Percentiles rank a stretch among this genome's conserved stretches.
Evolutionary conservation across 2,329 filamentous ascomycete species (phyloP).

Genomic region (Lachnellula hyalina): DNA sequence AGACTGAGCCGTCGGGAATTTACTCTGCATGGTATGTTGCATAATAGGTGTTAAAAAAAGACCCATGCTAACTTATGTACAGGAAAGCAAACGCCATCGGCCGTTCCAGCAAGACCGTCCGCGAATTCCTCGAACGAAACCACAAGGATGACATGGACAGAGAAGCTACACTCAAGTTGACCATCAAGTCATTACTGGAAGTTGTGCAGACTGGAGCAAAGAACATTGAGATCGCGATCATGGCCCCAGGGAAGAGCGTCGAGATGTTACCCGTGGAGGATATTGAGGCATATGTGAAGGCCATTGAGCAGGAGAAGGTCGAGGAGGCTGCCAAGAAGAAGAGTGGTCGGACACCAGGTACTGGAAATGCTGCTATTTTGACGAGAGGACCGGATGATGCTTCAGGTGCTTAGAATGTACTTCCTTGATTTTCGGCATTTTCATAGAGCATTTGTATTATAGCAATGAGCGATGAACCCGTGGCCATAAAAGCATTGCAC

Average conservation of each 20-base stretch:
- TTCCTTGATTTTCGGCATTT: conserved; percentile 14
- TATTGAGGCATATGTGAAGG: conserved; percentile 97
- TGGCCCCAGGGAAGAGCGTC: conserved; percentile 85
- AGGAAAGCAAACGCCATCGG: conserved; percentile 99
- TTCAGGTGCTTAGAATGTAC: conserved; percentile 16
- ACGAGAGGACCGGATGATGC: conserved; percentile 51
- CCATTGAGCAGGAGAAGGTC: conserved; percentile 98
- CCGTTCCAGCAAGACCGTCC: conserved; percentile 96
- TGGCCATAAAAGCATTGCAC: neutral
- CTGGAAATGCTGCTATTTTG: conserved; percentile 66
- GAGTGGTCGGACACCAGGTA: conserved; percentile 67
- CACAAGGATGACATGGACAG: conserved; percentile 98
- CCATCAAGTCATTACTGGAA: conserved; percentile 96
- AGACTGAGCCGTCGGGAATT: conserved; percentile 98
- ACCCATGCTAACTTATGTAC: conserved; percentile 16
- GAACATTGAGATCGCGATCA: conserved; percentile 99
- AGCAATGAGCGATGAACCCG: conserved; percentile 30
- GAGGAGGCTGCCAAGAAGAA: conserved; percentile 98
- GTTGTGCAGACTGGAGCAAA: conserved; percentile 98
- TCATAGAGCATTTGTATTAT: conserved; percentile 31
- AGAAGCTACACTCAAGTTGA: conserved; percentile 91
- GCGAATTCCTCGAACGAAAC: conserved; percentile 97
- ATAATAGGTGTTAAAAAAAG: conserved; percentile 25
- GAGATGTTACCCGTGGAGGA: conserved; percentile 94
- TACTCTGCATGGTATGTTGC: conserved; percentile 88